Conservation (phyloP, 495 filamentous ascomycete species). For the Echria macrotheca region DNA sequence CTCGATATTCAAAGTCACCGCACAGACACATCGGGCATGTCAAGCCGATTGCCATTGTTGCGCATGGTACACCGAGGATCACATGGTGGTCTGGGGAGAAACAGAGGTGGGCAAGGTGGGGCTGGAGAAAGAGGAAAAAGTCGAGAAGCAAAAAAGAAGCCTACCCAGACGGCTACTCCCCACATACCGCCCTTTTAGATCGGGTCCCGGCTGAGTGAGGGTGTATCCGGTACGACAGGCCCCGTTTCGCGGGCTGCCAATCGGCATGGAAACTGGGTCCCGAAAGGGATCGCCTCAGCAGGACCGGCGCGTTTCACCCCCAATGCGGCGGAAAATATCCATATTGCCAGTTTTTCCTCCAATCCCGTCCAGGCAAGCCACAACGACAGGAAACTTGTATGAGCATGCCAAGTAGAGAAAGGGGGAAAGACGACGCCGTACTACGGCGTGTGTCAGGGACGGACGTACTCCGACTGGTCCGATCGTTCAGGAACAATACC, state of each 20-base stretch:
- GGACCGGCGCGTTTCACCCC: constrained; percentile 13
- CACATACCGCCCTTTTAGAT: constrained; percentile 6
- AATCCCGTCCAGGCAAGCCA: constrained; percentile 11
- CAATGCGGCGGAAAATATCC: constrained; percentile 27
- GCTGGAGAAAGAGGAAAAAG: neutral
- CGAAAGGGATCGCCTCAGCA: constrained; percentile 1
- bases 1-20: too few species aligned
- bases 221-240: constrained; percentile 20
- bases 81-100: neutral
- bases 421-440: too few species aligned
- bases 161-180: too few species aligned
- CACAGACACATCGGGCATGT: too few species aligned
- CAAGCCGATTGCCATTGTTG: too few species aligned
- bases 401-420: constrained; percentile 33
- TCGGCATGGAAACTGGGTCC: constrained; percentile 16
- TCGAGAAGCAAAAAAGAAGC: neutral
- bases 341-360: constrained; percentile 27
- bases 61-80: too few species aligned
- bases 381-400: too few species aligned
- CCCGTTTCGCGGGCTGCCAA: constrained; percentile 11
- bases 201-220: constrained; percentile 12
- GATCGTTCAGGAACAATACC: neutral
- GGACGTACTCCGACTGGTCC: constrained; percentile 5
- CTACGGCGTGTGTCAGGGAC: too few species aligned
- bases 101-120: neutral